phyloP scores from a whole-genome alignment of 495 filamentous ascomycete species.

The Delitschia confertaspora region DNA sequence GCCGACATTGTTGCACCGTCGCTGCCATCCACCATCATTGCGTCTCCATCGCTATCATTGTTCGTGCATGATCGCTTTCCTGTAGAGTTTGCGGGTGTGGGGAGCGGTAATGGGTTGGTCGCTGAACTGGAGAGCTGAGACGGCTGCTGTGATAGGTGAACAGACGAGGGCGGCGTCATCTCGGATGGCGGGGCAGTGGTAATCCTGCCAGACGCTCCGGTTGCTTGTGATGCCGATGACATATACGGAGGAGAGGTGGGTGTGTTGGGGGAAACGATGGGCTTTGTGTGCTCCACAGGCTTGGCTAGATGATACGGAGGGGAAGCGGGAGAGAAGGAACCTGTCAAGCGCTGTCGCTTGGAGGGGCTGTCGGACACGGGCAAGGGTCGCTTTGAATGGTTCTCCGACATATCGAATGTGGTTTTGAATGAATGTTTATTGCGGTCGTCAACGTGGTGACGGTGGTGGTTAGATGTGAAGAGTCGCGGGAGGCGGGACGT shows the following conservation, averaged over 20 bases:
- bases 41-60: constrained; percentile 36
- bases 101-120: constrained; percentile 31
- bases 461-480: too few species aligned
- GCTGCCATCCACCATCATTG: constrained; percentile 27
- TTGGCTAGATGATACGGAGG: constrained; percentile 31
- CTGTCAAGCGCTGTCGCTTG: constrained; percentile 30
- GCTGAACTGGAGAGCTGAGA: constrained; percentile 25
- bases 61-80: constrained; percentile 26
- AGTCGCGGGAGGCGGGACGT: too few species aligned
- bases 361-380: constrained; percentile 30
- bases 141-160: constrained; percentile 18
- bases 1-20: constrained; percentile 4
- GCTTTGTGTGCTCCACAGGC: constrained; percentile 28
- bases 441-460: too few species aligned
- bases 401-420: too few species aligned
- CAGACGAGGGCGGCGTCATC: constrained; percentile 33
- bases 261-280: constrained; percentile 31
- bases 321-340: constrained; percentile 33
- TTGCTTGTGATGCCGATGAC: constrained; percentile 20
- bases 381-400: too few species aligned
- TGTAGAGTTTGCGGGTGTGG: constrained; percentile 39
- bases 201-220: constrained; percentile 29
- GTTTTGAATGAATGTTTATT: too few species aligned
- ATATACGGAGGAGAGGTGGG: constrained; percentile 36
- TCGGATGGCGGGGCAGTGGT: constrained; percentile 29